Evolutionary conservation across 2,329 filamentous ascomycete species (phyloP), one percentile per base, ranked within the genome.

Genomic region (Colletotrichum orchidophilum): DNA sequence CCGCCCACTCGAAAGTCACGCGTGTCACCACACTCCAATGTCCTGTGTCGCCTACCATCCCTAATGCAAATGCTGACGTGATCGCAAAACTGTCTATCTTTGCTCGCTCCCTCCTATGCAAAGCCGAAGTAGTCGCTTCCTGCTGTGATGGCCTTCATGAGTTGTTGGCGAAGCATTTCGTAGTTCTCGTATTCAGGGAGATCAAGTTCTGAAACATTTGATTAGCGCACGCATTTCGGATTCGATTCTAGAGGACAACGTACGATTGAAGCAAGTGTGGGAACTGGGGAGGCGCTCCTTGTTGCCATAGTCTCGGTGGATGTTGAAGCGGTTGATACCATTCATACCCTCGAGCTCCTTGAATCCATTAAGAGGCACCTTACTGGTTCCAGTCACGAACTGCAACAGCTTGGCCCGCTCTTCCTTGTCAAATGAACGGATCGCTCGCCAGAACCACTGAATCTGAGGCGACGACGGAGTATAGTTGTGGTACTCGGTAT

Each of bases 311-410:
- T 98, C 96, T 74, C 96, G 94, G 80, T 99, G 96, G 74, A 99
- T 98, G 81, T 98, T 99, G 91, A 99, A 99, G 75, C 94, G 92
- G 82, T 93, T 97, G 81, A 98, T 92, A 49, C 96, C 96, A 79
- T 99, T 98, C 96, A 99, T 99, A 75, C 96, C 97, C 84, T 99
- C 97, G 7, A 99, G 89, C 82, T 99, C 96, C 84, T 97, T 98
- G 88, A 99, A 99, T 13, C 96, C 96, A 77, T 99, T 99, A 60
- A 99, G 90, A 49, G 96, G 96, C 57, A 99, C 97, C 84, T 99
- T 99, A 81, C 94, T 97, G 21, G 97, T 99, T 80, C 96, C 96
- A 1, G 97, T 99, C 75, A 99, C 96, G 81, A 99, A 99, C 79
- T 99, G 96, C 54, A 99, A 88, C 73, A 99, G 86, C 83, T 99